A percentile compares a stretch with the other conserved stretches of the same genome.
These are phyloP conservation scores for Trichoderma sp. DNA, from an alignment of 2,329 filamentous ascomycete genomes.

Conservation along the genomic window DNA sequence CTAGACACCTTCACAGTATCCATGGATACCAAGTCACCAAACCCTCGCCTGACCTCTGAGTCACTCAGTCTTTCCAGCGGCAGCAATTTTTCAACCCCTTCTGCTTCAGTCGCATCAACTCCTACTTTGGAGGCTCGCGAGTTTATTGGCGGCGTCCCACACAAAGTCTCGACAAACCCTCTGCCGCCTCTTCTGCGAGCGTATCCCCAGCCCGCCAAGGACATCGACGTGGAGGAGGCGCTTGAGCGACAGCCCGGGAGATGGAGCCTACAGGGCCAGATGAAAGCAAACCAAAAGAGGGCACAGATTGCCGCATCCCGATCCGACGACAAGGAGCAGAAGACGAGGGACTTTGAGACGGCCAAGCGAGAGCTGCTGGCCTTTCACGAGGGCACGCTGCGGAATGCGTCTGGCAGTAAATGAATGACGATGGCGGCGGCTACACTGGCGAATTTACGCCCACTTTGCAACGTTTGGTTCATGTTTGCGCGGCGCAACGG, in stretches of 20 bases:
- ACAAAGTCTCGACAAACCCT: constrained; percentile 27
- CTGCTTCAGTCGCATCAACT: constrained; percentile 13
- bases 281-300: constrained; percentile 38
- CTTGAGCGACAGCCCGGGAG: constrained; percentile 47
- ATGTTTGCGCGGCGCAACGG: constrained; percentile 14
- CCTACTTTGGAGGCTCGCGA: constrained; percentile 19
- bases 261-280: constrained; percentile 44
- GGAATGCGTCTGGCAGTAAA: neutral
- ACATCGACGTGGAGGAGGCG: constrained; percentile 47
- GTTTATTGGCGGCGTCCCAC: constrained; percentile 6
- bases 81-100: constrained; percentile 20
- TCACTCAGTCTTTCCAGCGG: constrained; percentile 10
- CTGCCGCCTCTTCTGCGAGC: constrained; percentile 40
- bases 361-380: constrained; percentile 51
- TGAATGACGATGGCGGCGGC: neutral
- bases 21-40: constrained; percentile 12
- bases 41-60: constrained; percentile 7
- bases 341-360: constrained; percentile 46
- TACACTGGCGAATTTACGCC: constrained; percentile 6
- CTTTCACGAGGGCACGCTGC: constrained; percentile 35
- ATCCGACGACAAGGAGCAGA: constrained; percentile 39
- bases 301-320: constrained; percentile 28
- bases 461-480: neutral
- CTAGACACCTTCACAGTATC: neutral
- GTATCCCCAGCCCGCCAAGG: constrained; percentile 45